Base-by-base conservation (phyloP, 2,329 filamentous ascomycete species). In the Penicillium sp. region DNA sequence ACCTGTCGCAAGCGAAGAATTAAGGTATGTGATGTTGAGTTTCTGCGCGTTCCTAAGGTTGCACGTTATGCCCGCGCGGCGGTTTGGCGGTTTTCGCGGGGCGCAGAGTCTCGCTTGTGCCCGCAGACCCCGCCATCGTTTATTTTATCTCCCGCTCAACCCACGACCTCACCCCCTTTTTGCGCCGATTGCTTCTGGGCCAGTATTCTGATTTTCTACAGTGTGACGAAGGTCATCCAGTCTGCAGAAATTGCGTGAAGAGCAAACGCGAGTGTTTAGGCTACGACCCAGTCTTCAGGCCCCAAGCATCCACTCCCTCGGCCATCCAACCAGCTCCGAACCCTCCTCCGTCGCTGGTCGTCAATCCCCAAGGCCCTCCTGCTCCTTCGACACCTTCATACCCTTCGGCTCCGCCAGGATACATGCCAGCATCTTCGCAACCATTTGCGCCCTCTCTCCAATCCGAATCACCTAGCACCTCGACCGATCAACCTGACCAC, bases 221-320 rank as follows among this genome's bases (percentile, higher is more conserved):
- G 94, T 99, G 94, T 77, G 94, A 97, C 83, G 94, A 99, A 80
- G 86, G 85, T 55, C 91, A 96, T 73, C 94, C 94, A 18, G 86
- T 88, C 54, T 99, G 94, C 80, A 76, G 83, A 63, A 87, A 87
- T 68, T 87, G 84, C 65, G 79, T 83, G 61, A 87, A 87, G 68
- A 85, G 82, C 72, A 87, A 87, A 68, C 82, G 84, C 64, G 83
- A 86, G 68, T 87, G 84, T 66, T 69, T 86, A 55, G 84, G 84
- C 53, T 87, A 87, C 80, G 84, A 87, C 65, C 84, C 84, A 29
- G 84, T 86, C 58, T 87, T 86, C 76, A 84, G 72, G 87, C 91
- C 76, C 91, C 84, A 87, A 64, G 76, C 82, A 39, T 84, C 85
- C 46, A 67, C 68, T 15, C 88, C 88, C 24, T 81, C 88, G 41